Percentiles rank a stretch among this genome's conserved stretches.
Conservation (phyloP, 306 rosid genomes). For the Rosa rugosa region DNA sequence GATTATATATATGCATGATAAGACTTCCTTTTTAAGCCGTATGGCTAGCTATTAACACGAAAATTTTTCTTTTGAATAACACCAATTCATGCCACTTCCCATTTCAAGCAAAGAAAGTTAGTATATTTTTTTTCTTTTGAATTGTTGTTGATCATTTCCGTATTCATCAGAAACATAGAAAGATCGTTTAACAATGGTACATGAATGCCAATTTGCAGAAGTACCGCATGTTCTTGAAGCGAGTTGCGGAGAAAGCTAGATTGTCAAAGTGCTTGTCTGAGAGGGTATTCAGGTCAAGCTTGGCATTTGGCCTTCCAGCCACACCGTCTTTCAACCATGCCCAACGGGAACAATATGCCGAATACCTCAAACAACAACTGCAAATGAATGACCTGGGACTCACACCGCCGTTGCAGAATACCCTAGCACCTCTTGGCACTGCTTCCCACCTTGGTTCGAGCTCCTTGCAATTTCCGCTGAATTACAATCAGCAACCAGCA, state of each 20-base stretch:
- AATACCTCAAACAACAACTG: slow-evolving; percentile 2
- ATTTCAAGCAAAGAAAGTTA: background rate
- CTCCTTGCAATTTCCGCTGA: slow-evolving; percentile 12
- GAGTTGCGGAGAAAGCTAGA: slow-evolving; percentile 40
- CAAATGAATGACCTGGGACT: slow-evolving; percentile 10
- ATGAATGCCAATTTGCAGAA: slow-evolving; percentile 39
- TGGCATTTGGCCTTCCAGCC: slow-evolving; percentile 37
- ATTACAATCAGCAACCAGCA: background rate
- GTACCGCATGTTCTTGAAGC: slow-evolving; percentile 49
- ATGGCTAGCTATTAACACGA: background rate
- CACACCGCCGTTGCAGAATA: background rate
- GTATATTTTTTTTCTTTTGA: background rate
- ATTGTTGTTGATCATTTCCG: background rate
- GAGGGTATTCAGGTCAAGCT: slow-evolving; percentile 40
- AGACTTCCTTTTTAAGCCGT: background rate
- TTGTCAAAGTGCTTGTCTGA: slow-evolving; percentile 28
- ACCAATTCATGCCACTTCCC: background rate
- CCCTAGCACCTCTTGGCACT: background rate
- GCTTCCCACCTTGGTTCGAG: slow-evolving; percentile 7
- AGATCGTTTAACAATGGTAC: background rate
- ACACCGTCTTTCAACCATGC: background rate
- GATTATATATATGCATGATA: background rate
- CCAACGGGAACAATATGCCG: slow-evolving; percentile 13
- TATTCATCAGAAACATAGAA: background rate
- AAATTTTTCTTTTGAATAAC: too few relatives aligned